A percentile compares a stretch with the other conserved stretches of the same genome.
These are phyloP conservation scores for Micractinium conductrix DNA, from an alignment of 139 green algal species.

Conservation along the genomic window DNA sequence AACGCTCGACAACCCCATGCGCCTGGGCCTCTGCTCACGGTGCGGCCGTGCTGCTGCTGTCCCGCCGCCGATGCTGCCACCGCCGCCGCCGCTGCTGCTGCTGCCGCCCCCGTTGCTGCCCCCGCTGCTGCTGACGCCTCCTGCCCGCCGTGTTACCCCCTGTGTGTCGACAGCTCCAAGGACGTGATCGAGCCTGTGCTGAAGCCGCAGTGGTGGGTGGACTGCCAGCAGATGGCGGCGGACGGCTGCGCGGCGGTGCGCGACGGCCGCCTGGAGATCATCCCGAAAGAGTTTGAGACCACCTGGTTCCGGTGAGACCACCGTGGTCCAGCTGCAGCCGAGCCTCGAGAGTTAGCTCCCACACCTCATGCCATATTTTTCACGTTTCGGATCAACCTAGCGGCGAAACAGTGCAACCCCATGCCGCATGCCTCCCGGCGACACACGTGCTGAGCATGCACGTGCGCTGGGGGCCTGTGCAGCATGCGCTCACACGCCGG, in stretches of 20 bases:
- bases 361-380: no score
- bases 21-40: slow-evolving; percentile 89
- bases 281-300: slow-evolving; percentile 90
- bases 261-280: slow-evolving; percentile 87
- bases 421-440: no score
- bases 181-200: slow-evolving; percentile 99
- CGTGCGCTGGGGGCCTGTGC: not conserved
- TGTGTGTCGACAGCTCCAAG: slow-evolving; percentile 58
- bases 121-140: not conserved
- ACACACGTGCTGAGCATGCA: not conserved
- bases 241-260: slow-evolving; percentile 77
- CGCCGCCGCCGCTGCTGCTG: not conserved
- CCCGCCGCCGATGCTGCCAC: not conserved
- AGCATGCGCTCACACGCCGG: no score
- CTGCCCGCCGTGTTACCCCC: not conserved
- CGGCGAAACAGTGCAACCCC: no score
- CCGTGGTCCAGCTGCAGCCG: no score
- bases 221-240: slow-evolving; percentile 87
- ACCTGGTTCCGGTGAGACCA: slow-evolving; percentile 80
- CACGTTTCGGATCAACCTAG: no score
- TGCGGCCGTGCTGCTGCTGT: no score
- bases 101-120: not conserved
- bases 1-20: slow-evolving; percentile 92
- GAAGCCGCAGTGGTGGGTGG: slow-evolving; percentile 97
- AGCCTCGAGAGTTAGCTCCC: no score